Conservation (phyloP, 306 rosid species). For the Lablab purpureus region DNA sequence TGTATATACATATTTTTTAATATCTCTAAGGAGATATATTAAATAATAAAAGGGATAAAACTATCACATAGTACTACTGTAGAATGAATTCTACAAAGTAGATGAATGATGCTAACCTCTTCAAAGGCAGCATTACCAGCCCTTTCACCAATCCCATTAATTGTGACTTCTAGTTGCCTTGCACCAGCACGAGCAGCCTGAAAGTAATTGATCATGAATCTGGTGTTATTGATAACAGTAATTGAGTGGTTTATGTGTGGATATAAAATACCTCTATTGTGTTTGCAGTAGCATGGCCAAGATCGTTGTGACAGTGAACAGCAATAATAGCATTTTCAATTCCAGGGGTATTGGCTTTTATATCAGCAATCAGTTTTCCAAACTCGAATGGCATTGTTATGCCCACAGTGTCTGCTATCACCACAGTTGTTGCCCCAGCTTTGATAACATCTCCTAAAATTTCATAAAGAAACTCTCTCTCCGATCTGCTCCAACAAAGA, state of each 20-base stretch:
- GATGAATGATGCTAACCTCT: constrained; percentile 60
- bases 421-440: constrained; percentile 91
- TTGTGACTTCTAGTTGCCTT: constrained; percentile 89
- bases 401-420: constrained; percentile 90
- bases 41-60: too few species aligned
- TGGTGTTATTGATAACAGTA: not conserved
- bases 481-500: constrained; percentile 65
- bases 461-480: constrained; percentile 78
- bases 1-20: too few species aligned
- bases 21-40: too few species aligned
- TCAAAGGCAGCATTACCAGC: constrained; percentile 96
- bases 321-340: constrained; percentile 77
- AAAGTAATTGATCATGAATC: not conserved
- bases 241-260: not conserved
- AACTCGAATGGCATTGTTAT: constrained; percentile 71
- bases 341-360: constrained; percentile 81
- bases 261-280: constrained; percentile 66
- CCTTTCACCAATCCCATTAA: constrained; percentile 98
- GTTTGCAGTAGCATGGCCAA: constrained; percentile 91
- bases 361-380: constrained; percentile 75
- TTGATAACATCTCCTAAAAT: constrained; percentile 82
- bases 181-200: constrained; percentile 97
- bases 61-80: too few species aligned
- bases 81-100: too few species aligned
- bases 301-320: constrained; percentile 92